phyloP scores from a whole-genome alignment of 306 rosid genomes.

The Vigna reflexopilosa region DNA sequence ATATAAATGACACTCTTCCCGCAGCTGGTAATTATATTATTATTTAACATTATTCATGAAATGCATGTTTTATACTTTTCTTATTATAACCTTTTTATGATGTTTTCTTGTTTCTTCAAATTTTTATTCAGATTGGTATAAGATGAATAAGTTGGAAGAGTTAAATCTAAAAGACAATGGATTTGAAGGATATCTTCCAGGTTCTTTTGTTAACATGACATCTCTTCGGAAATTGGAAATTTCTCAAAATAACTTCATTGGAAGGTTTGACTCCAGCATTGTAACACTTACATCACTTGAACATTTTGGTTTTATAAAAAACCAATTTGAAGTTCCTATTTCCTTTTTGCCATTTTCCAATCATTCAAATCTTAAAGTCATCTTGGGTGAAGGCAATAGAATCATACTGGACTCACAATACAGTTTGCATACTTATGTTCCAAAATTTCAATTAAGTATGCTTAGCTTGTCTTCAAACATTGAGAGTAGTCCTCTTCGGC shows the following conservation, averaged over 20 bases:
- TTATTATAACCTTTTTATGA: neutral
- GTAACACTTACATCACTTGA: slow-evolving; percentile 34
- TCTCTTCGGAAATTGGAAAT: slow-evolving; percentile 1
- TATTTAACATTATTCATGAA: no score
- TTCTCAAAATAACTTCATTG: neutral
- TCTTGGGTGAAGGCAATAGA: neutral
- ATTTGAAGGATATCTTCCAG: neutral
- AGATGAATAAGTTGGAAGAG: slow-evolving; percentile 20
- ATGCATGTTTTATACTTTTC: no score
- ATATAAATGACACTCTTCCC: slow-evolving; percentile 11
- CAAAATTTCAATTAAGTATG: slow-evolving; percentile 12
- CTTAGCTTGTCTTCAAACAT: neutral
- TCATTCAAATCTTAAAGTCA: slow-evolving; percentile 9
- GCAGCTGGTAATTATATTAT: slow-evolving; percentile 4
- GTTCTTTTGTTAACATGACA: neutral
- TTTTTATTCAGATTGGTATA: slow-evolving; percentile 11
- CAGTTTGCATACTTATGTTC: neutral
- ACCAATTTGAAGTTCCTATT: slow-evolving; percentile 27
- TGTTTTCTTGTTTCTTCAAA: neutral
- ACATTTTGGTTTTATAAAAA: neutral
- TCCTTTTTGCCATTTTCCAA: slow-evolving; percentile 28
- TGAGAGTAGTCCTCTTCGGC: neutral
- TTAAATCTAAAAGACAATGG: neutral
- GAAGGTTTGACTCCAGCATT: neutral
- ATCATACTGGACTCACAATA: neutral